Base-by-base conservation (phyloP, 495 filamentous ascomycete genomes). In the Coniosporium apollinis region DNA sequence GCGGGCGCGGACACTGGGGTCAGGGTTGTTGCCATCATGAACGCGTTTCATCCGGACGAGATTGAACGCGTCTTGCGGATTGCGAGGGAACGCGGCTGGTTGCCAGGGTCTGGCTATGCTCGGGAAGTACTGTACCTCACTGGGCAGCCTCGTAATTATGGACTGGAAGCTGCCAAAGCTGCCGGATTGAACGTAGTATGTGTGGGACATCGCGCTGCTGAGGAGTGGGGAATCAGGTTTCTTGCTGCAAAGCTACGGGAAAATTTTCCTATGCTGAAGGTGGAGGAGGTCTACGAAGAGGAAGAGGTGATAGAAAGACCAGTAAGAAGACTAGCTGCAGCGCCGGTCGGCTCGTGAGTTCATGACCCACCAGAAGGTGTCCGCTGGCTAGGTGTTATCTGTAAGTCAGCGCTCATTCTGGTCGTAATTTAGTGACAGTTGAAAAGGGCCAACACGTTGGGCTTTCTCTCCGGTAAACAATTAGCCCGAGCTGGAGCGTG, bases 151-250 rank as follows among this genome's bases (percentile, higher is more conserved):
- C 36, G 46, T 1, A 31, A 34, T 20, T 24, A 26, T 19, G 46
- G 46, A 3, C 19, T 46, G 25, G 24, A 28, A 30, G 46, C 43
- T 22, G 46, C 42, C n/a, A 34, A 28, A 19, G 33, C 34, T 11
- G 7, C 16, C 5, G 42, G 38, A 1, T 46, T 49, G 30, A 17
- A 24, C 5, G 38, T 42, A 22, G 32, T 40, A 10, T 49, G 46
- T 22, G 43, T 46, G 7, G 43, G 46, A 10, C 46, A 49, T 37
- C 22, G 38, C 4, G 35, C 32, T 0, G 35, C 32, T 3, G 46
- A 49, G 34, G 35, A 46, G 14, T 49, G 46, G 46, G 43, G 43
- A 0, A 42, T 49, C 9, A 2, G 38, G 24, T 46, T 33, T 30
- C 35, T 46, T 22, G 46, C 42, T 3, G 20, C 10, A 2, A 26